A percentile compares a stretch with the other conserved stretches of the same genome.
These are phyloP conservation scores for Oropetium thomaeum DNA, from an alignment of 176 grass and related monocot species.

Conservation along the genomic window DNA sequence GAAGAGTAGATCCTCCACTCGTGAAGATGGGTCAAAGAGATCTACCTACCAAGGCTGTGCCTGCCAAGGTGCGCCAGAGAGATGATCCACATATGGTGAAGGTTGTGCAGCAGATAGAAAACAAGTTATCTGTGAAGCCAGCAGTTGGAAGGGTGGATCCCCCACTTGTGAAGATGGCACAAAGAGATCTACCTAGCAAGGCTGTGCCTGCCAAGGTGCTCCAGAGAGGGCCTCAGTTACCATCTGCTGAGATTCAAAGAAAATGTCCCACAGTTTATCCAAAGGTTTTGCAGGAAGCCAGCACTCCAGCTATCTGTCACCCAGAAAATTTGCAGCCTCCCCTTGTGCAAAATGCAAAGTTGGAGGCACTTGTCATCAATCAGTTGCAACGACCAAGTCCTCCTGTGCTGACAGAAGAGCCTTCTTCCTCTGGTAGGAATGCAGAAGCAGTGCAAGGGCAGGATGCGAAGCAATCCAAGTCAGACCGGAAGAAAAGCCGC, in stretches of 20 bases:
- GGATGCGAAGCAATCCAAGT: slow-evolving; percentile 31
- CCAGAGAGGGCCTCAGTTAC: neutral
- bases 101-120: neutral
- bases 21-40: neutral
- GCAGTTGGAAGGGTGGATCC: neutral
- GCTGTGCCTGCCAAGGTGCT: neutral
- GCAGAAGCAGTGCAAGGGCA: neutral
- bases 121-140: neutral
- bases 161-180: neutral
- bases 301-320: neutral
- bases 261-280: neutral
- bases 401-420: slow-evolving; percentile 18
- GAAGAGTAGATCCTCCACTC: neutral
- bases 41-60: neutral
- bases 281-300: neutral
- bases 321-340: neutral
- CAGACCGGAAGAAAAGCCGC: slow-evolving; percentile 33
- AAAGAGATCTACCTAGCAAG: neutral
- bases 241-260: slow-evolving; percentile 13
- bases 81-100: neutral
- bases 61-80: neutral
- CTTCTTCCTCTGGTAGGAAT: slow-evolving; percentile 34
- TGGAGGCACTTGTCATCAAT: neutral
- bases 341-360: neutral
- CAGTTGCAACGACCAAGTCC: neutral